These are phyloP conservation scores for Knufia petricola DNA, from an alignment of 2,329 filamentous ascomycete genomes.

Conservation along the genomic window DNA sequence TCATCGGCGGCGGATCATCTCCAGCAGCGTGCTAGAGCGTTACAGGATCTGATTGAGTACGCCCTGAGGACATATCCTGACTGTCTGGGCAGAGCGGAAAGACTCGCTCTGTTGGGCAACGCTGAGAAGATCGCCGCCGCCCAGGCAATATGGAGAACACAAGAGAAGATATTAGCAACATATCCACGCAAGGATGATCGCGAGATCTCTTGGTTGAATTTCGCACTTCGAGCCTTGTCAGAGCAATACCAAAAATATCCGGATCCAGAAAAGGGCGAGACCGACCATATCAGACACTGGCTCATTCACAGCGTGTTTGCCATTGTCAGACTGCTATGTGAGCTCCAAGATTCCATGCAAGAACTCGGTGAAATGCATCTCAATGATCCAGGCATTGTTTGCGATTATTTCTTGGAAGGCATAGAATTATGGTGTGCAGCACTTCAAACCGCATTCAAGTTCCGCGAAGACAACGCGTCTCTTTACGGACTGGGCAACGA, in stretches of 20 bases:
- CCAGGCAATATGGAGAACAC: slow-evolving; percentile 66
- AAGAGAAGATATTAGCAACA: slow-evolving; percentile 58
- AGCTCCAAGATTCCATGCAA: slow-evolving; percentile 68
- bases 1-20: slow-evolving; percentile 76
- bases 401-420: slow-evolving; percentile 53
- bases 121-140: slow-evolving; percentile 85
- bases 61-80: slow-evolving; percentile 55
- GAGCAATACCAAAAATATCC: slow-evolving; percentile 64
- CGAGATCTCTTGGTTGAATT: slow-evolving; percentile 61
- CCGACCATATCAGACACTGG: slow-evolving; percentile 74
- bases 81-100: slow-evolving; percentile 55
- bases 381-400: slow-evolving; percentile 40
- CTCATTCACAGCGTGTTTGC: slow-evolving; percentile 67
- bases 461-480: slow-evolving; percentile 59
- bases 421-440: slow-evolving; percentile 61
- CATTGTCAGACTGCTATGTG: slow-evolving; percentile 66
- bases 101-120: slow-evolving; percentile 76
- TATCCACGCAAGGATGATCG: slow-evolving; percentile 44
- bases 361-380: slow-evolving; percentile 55
- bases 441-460: slow-evolving; percentile 55
- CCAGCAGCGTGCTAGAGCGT: slow-evolving; percentile 58
- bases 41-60: slow-evolving; percentile 65
- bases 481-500: slow-evolving; percentile 66
- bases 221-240: slow-evolving; percentile 66
- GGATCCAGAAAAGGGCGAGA: slow-evolving; percentile 56